phyloP scores from a whole-genome alignment of 2,329 filamentous ascomycete species.

The Neonectria magnoliae region DNA sequence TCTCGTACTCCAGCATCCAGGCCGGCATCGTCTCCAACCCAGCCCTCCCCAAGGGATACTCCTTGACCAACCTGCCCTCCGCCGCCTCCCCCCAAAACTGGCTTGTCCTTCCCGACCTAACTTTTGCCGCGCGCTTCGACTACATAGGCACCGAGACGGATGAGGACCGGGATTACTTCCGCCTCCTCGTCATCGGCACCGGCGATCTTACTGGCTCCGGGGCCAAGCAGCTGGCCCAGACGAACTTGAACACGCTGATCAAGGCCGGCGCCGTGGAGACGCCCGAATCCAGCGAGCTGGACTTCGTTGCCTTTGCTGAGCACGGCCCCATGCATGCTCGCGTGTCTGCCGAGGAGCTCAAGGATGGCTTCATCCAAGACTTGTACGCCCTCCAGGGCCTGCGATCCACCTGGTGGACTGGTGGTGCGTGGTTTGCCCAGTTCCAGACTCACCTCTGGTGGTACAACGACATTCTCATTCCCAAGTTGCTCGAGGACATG shows the following conservation, averaged over 20 bases:
- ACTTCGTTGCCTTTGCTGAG: conserved; percentile 47
- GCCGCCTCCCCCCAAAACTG: conserved; percentile 33
- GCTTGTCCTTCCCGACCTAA: conserved; percentile 31
- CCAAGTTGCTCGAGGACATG: conserved; percentile 25
- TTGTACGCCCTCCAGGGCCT: conserved; percentile 55
- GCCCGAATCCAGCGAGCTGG: conserved; percentile 35
- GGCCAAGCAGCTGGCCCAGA: conserved; percentile 41
- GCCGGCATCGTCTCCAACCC: conserved; percentile 45
- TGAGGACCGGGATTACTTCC: conserved; percentile 41
- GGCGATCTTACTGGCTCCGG: conserved; percentile 28
- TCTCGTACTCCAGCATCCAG: conserved; percentile 47
- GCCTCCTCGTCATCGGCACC: conserved; percentile 44
- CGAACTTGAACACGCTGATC: conserved; percentile 43
- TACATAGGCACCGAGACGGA: conserved; percentile 41
- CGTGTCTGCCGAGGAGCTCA: conserved; percentile 48
- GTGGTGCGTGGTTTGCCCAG: conserved; percentile 49
- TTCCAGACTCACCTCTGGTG: conserved; percentile 49
- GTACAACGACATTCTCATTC: conserved; percentile 44
- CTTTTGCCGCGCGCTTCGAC: conserved; percentile 40
- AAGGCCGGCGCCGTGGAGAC: conserved; percentile 38
- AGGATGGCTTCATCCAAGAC: conserved; percentile 52
- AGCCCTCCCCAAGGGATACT: conserved; percentile 34
- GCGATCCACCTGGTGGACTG: conserved; percentile 57
- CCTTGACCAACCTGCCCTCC: conserved; percentile 37
- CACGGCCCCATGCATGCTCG: conserved; percentile 51